These are phyloP conservation scores for Diplocarpon rosae DNA, from an alignment of 2,329 filamentous ascomycete species.

Conservation along the genomic window DNA sequence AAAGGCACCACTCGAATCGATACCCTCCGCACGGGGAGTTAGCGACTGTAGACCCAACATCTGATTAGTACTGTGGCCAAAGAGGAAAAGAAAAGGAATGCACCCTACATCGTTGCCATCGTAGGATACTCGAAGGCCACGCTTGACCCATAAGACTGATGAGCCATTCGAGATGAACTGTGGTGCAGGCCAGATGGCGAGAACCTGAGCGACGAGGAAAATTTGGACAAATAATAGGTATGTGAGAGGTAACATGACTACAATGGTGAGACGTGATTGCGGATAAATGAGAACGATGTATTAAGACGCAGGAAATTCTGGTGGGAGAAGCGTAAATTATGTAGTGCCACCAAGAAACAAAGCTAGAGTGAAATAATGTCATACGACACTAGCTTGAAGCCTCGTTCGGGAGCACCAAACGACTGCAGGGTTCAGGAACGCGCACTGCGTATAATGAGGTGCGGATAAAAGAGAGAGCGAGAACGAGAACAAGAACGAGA, in stretches of 20 bases:
- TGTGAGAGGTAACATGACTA: slow-evolving; percentile 1
- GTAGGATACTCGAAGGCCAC: slow-evolving; percentile 4
- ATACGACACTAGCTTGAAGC: too few relatives aligned
- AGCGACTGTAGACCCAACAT: slow-evolving; percentile 13
- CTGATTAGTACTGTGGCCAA: slow-evolving; percentile 19
- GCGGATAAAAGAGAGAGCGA: too few relatives aligned
- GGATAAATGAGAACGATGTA: not conserved
- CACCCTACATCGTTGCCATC: slow-evolving; percentile 1
- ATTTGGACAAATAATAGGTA: not conserved
- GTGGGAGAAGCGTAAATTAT: too few relatives aligned
- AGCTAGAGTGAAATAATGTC: too few relatives aligned
- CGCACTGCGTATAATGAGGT: too few relatives aligned
- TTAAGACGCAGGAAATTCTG: not conserved
- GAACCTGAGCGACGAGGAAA: not conserved
- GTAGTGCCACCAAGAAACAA: too few relatives aligned
- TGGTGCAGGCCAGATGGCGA: slow-evolving; percentile 9
- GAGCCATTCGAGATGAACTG: slow-evolving; percentile 2
- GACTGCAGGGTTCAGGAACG: too few relatives aligned
- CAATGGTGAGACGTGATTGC: not conserved
- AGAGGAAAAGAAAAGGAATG: not conserved
- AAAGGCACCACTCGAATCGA: slow-evolving; percentile 4
- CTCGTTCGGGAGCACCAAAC: too few relatives aligned
- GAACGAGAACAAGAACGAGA: too few relatives aligned
- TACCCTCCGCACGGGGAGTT: not conserved
- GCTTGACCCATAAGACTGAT: slow-evolving; percentile 6